Evolutionary conservation across 495 filamentous ascomycete genomes (phyloP), one percentile per base, ranked within the genome.

Genomic region (Penicillium argentinense): DNA sequence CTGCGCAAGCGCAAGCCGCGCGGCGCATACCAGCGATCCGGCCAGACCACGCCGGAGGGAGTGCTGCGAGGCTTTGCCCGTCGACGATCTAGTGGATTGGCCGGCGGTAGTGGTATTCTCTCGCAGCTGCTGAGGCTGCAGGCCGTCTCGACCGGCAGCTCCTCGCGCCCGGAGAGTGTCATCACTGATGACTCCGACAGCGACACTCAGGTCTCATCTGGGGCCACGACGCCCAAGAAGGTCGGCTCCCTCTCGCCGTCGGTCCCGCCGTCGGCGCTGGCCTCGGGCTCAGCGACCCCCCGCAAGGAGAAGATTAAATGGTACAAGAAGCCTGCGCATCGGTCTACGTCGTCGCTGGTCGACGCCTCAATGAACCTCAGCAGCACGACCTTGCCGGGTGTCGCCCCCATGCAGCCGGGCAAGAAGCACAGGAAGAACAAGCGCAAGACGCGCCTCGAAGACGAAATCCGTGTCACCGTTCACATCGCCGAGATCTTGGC

Each of bases 401-500:
- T 59, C 0, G 49, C 53, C 9, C 48, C 52, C 17, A 23, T 66
- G 9, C 51, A 62, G 26, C 56, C 71, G 19, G 60, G 64, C n/a
- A 66, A 59, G 28, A 47, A 50, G 16, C 60, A 60, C 33, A 54
- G 66, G 53, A 59, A 59, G 43, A 60, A 49, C 26, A 60, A 67
- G 49, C 57, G 66, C 42, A 66, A 69, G 63, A 67, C 66, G 18
- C 59, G 67, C 60, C 76, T 92, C 18, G 82, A 91, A 54, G 86
- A 87, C 33, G 70, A 73, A 44, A 73, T 73, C 49, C 81, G 83
- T 42, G 91, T 97, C 47, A 92, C 88, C 4, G 80, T 91, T 18
- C 88, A 95, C 62, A 90, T 97, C 54, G 88, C 89, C 12, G 85
- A 92, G 55, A 89, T 84, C n/a, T 64, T 96, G 39, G 80, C 81